Evolutionary conservation across 2,329 filamentous ascomycete genomes (phyloP).

Genomic region (Fusarium sp.): DNA sequence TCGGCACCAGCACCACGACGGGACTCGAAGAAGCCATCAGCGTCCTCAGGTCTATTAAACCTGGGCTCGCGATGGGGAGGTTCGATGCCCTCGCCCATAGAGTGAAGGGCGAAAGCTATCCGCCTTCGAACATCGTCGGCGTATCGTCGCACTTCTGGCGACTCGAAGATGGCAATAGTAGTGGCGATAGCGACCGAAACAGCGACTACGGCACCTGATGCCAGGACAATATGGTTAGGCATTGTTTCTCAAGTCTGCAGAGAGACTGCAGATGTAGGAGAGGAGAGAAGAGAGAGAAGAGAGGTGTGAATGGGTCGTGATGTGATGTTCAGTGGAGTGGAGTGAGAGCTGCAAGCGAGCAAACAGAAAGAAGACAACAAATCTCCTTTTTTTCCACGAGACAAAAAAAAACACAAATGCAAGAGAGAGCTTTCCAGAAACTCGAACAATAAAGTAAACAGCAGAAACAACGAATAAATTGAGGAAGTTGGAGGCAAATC

Average conservation of each 20-base stretch:
- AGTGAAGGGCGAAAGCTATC: conserved; percentile 69
- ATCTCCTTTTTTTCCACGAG: background rate
- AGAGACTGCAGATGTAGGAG: conserved; percentile 16
- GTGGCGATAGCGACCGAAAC: conserved; percentile 67
- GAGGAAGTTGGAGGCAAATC: conserved; percentile 26
- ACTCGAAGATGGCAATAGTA: conserved; percentile 71
- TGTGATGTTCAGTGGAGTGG: conserved; percentile 10
- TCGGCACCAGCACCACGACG: conserved; percentile 55
- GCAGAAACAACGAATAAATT: conserved; percentile 2
- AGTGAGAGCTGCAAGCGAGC: conserved; percentile 14
- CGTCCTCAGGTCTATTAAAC: conserved; percentile 74
- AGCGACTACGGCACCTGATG: conserved; percentile 68
- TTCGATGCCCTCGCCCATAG: conserved; percentile 67
- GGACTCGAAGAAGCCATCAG: conserved; percentile 69
- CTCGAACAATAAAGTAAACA: background rate
- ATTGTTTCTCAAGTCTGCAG: conserved; percentile 48
- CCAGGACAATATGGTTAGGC: conserved; percentile 67
- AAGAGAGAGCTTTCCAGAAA: conserved; percentile 13
- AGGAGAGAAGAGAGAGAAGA: background rate
- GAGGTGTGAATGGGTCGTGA: background rate
- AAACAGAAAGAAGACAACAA: conserved; percentile 8
- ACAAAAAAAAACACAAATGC: background rate
- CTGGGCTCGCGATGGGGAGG: conserved; percentile 61
- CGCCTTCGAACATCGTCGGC: conserved; percentile 70
- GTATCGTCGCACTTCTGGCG: conserved; percentile 70